Base-by-base conservation (phyloP, 148 eudicot species). In the Hydrangea macrophylla region DNA sequence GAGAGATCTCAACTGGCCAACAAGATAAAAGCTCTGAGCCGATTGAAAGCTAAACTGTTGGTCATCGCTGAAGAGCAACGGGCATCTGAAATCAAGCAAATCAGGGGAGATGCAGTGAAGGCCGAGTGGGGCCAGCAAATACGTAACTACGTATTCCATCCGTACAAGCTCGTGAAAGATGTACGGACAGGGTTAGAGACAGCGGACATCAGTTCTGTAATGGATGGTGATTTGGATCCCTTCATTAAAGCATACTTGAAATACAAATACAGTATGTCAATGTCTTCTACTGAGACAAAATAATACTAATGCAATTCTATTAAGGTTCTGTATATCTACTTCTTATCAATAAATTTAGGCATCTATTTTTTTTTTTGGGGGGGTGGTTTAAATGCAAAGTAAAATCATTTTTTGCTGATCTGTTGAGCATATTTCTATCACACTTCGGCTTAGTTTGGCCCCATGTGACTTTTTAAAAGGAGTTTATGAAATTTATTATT, bases 71-170 rank as follows among this genome's bases (percentile, higher is more conserved):
- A 73, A 73, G 99, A 95, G 84, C 99, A 95, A 73, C 84, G 99
- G 75, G 96, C 97, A 23, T 67, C 93, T 12, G 97, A 95, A 73
- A 85, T 95, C 73, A 95, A 89, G 84, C 97, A 95, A 76, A 95
- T 95, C 13, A 86, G 85, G 45, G 99, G 99, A 67, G 99, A 91
- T 78, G 82, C 78, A 10, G 99, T 95, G 53, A 95, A 95, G 80
- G 99, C 99, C 0, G 99, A 95, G 50, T 95, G 97, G 97, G 99
- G 99, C 0, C 99, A 91, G 73, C 99, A 95, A 63, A 95, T 95
- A 45, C 73, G 99, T 4, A 95, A 95, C 70, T 95, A 95, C 60
- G 96, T 95, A 2, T 95, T 95, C 55, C 99, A 95, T 73, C 99
- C 97, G 0, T 95, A 95, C 84, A 95, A 95, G 83, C 89, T 95